phyloP scores from a whole-genome alignment of 345 rosid genomes.

The Rubroshorea leprosula region DNA sequence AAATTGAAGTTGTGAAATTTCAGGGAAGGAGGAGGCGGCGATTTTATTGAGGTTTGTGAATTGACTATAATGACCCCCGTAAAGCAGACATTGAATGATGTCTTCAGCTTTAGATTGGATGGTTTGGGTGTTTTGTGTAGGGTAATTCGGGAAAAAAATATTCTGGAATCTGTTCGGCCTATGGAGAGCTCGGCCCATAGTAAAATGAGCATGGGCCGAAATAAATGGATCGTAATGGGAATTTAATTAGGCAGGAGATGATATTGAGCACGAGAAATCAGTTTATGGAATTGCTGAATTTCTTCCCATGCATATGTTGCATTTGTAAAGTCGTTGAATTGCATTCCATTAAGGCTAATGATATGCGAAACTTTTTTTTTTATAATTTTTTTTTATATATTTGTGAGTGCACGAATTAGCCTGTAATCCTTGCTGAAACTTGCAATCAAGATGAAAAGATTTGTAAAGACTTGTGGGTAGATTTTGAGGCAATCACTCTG shows the following conservation, averaged over 20 bases:
- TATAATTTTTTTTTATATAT: too few species aligned
- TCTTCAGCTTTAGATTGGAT: neutral
- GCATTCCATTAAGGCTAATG: too few species aligned
- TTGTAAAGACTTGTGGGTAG: too few species aligned
- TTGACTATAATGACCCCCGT: slow-evolving; percentile 3
- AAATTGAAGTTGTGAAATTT: neutral
- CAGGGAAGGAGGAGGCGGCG: neutral
- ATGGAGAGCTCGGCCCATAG: neutral
- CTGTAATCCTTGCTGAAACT: too few species aligned
- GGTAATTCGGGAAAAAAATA: neutral
- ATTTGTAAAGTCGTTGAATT: too few species aligned
- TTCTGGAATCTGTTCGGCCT: neutral
- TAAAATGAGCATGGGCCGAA: neutral
- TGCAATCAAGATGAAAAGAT: too few species aligned
- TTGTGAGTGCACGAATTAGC: too few species aligned
- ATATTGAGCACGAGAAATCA: too few species aligned
- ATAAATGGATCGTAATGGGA: neutral
- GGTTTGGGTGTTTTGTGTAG: neutral
- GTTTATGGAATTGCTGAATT: too few species aligned
- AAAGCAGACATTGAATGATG: neutral
- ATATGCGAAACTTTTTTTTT: too few species aligned
- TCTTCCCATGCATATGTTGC: too few species aligned
- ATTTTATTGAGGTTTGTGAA: neutral
- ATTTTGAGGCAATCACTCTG: too few species aligned
- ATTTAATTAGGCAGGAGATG: neutral